Evolutionary conservation across 1,139 yeast species (phyloP), one percentile per base, ranked within the genome.

Genomic region (Pichia sp.): DNA sequence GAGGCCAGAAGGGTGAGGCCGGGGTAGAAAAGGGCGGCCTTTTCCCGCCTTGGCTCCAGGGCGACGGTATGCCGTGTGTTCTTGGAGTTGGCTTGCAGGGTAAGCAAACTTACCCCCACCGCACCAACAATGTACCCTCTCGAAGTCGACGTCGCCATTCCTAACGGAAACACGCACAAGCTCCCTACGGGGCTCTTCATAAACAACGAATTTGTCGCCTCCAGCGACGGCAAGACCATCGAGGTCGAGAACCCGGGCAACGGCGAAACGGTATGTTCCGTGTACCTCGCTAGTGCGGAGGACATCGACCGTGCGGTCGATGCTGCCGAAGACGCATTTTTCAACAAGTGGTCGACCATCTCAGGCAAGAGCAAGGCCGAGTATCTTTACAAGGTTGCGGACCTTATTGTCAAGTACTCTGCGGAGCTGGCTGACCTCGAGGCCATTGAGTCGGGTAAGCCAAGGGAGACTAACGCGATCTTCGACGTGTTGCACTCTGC

Each of bases 111-210:
- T 6, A 25, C 9, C 28, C 6, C 6, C 9, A 25, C 9, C 9
- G 8, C 6, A 25, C 6, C 9, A 25, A 9, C 28, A 25, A 61
- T 57, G 60, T 49, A 53, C 9, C 56, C 62, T 13, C 31, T 55
- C 8, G 58, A 54, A 50, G 61, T 58, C 13, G 75, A 75, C 53
- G 73, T 82, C 55, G 70, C 74, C 4, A 71, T 82, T 60, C 85
- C 87, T 48, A 78, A 77, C 54, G 87, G 87, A 47, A 64, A 68
- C 51, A 72, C 72, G 49, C 79, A 74, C 66, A 60, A 67, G 34
- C 86, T 82, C 60, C 88, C 87, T 53, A 70, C 85, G 31, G 87
- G 88, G 22, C 70, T 84, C 55, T 83, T 81, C 69, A 81, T 83
- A 67, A 76, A 82, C 70, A 83, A 83, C 59, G 77, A 83, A 67